A percentile compares a stretch with the other conserved stretches of the same genome.
Conservation (phyloP, 306 rosid species). For the Sesbania bispinosa region DNA sequence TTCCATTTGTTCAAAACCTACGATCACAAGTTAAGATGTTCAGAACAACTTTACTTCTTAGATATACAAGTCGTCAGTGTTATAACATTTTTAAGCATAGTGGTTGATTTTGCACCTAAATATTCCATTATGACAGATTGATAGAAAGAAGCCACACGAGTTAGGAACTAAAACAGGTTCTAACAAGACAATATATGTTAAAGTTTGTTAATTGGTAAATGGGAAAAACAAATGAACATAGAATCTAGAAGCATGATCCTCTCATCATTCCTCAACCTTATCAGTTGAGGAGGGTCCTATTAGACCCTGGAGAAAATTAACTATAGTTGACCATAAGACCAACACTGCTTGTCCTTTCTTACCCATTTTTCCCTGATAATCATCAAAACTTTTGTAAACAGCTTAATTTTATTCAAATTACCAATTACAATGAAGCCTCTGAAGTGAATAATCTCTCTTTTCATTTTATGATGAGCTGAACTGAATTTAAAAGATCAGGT, state of each 20-base stretch:
- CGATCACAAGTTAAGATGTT: slow-evolving; percentile 14
- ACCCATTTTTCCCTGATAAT: background rate
- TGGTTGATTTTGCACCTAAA: slow-evolving; percentile 3
- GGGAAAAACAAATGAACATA: background rate
- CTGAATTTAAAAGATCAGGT: background rate
- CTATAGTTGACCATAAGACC: background rate
- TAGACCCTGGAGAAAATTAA: background rate
- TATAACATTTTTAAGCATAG: slow-evolving; percentile 10
- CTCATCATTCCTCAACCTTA: background rate
- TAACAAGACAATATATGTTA: background rate
- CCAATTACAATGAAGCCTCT: background rate
- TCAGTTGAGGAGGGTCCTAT: background rate
- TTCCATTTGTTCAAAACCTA: slow-evolving; percentile 42
- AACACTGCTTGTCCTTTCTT: background rate
- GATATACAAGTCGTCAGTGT: background rate
- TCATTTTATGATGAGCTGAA: background rate
- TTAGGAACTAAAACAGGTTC: background rate
- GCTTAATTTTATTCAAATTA: background rate
- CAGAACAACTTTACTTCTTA: slow-evolving; percentile 19
- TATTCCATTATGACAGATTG: background rate
- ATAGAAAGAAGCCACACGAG: background rate
- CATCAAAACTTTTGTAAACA: background rate
- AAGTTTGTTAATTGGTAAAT: background rate
- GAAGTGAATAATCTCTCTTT: background rate
- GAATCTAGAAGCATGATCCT: slow-evolving; percentile 9